phyloP scores from a whole-genome alignment of 306 rosid species.

The Abrus pulchellus region DNA sequence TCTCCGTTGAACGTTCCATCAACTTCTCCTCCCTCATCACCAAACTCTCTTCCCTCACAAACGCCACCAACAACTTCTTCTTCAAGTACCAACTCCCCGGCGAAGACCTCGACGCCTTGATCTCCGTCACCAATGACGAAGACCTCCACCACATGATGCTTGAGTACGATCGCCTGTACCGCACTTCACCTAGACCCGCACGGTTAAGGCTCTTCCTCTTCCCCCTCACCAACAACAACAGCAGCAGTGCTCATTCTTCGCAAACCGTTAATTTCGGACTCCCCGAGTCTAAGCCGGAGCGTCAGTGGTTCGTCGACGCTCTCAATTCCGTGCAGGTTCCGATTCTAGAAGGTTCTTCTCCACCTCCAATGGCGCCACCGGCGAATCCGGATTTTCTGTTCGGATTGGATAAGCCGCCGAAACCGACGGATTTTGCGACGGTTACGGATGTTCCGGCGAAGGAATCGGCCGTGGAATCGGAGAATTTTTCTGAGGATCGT shows the following conservation, averaged over 20 bases:
- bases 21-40: conserved; percentile 58
- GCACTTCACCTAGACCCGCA: conserved; percentile 77
- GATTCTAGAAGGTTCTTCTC: conserved; percentile 54
- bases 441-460: conserved; percentile 48
- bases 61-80: conserved; percentile 44
- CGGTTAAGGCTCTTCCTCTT: conserved; percentile 78
- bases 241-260: conserved; percentile 19
- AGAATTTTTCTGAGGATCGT: conserved; percentile 62
- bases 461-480: conserved; percentile 50
- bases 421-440: conserved; percentile 54
- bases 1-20: conserved; percentile 76
- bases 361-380: conserved; percentile 48
- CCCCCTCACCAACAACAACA: conserved; percentile 27
- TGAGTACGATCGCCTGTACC: conserved; percentile 80
- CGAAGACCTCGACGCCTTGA: conserved; percentile 89
- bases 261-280: conserved; percentile 46
- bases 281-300: conserved; percentile 61
- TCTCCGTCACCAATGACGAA: conserved; percentile 86
- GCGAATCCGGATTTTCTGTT: conserved; percentile 79
- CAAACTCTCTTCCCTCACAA: conserved; percentile 67
- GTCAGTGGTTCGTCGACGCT: conserved; percentile 88
- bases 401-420: conserved; percentile 67
- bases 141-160: conserved; percentile 89
- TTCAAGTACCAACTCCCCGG: conserved; percentile 93
- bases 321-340: conserved; percentile 81